These are phyloP conservation scores for Myxozyma mucilagina DNA, from an alignment of 805 yeast species.

Conservation along the genomic window DNA sequence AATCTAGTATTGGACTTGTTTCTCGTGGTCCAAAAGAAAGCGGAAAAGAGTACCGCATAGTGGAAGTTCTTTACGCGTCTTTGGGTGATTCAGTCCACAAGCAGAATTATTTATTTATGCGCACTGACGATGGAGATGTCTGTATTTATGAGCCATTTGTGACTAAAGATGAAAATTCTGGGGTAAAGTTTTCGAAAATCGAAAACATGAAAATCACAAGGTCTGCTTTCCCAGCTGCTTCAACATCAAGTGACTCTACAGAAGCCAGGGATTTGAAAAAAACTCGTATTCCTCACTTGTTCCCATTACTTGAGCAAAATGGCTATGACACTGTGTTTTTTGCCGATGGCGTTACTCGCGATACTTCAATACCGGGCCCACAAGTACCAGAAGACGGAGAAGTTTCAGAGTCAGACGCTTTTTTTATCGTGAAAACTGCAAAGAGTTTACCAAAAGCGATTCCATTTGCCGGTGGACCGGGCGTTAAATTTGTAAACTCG, in stretches of 20 bases:
- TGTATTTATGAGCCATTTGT: conserved; percentile 61
- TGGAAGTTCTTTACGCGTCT: conserved; percentile 56
- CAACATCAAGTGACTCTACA: not conserved
- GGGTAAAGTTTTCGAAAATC: conserved; percentile 3
- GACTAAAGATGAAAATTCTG: conserved; percentile 29
- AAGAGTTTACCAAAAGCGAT: conserved; percentile 65
- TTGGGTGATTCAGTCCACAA: conserved; percentile 59
- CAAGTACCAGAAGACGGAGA: not conserved
- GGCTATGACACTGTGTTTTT: conserved; percentile 13
- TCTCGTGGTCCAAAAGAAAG: not conserved
- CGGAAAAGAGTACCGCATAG: conserved; percentile 9
- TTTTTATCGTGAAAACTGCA: conserved; percentile 62
- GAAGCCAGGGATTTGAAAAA: not conserved
- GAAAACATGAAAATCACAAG: not conserved
- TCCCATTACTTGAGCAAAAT: conserved; percentile 6
- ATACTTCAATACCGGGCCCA: conserved; percentile 34
- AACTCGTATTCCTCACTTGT: not conserved
- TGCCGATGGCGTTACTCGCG: not conserved
- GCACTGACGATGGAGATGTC: conserved; percentile 82
- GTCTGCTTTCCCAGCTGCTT: not conserved
- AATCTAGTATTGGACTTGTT: conserved; percentile 18
- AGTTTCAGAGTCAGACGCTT: conserved; percentile 49
- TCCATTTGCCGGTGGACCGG: conserved; percentile 60
- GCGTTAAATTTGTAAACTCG: conserved; percentile 48
- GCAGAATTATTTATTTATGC: conserved; percentile 65